Evolutionary conservation across 257 asterid species (phyloP).

Genomic region (Schizonepeta tenuifolia): DNA sequence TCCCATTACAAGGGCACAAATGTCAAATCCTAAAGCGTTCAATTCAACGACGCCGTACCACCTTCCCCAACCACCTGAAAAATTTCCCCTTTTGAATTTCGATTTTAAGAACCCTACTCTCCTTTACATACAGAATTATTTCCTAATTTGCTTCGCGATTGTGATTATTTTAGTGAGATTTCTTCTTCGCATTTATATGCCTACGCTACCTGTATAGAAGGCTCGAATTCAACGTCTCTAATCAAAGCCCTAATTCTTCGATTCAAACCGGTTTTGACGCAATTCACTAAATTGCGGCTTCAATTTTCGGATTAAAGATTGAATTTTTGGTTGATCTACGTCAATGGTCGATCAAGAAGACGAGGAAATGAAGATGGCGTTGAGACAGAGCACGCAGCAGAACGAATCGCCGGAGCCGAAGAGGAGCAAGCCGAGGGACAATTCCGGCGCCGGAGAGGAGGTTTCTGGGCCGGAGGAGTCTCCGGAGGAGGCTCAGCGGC

Average conservation of each 20-base stretch:
- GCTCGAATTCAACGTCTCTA: conserved; percentile 19
- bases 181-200: not conserved
- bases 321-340: conserved; percentile 23
- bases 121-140: not conserved
- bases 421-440: conserved; percentile 83
- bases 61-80: conserved; percentile 20
- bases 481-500: conserved; percentile 55
- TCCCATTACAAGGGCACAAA: not conserved
- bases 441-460: conserved; percentile 42
- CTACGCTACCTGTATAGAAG: not conserved
- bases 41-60: conserved; percentile 28
- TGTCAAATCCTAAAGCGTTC: conserved; percentile 16
- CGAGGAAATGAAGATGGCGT: conserved; percentile 71
- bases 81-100: conserved; percentile 19
- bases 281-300: conserved; percentile 26
- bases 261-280: conserved; percentile 22
- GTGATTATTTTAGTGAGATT: conserved; percentile 12
- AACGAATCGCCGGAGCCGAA: conserved; percentile 91
- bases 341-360: conserved; percentile 79
- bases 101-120: conserved; percentile 31
- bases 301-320: conserved; percentile 25
- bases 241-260: conserved; percentile 41
- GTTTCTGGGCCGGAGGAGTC: conserved; percentile 47
- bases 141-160: not conserved
- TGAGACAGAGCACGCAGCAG: conserved; percentile 69